Evolutionary conservation across 257 asterid species (phyloP).

Genomic region (Scutellaria minor): DNA sequence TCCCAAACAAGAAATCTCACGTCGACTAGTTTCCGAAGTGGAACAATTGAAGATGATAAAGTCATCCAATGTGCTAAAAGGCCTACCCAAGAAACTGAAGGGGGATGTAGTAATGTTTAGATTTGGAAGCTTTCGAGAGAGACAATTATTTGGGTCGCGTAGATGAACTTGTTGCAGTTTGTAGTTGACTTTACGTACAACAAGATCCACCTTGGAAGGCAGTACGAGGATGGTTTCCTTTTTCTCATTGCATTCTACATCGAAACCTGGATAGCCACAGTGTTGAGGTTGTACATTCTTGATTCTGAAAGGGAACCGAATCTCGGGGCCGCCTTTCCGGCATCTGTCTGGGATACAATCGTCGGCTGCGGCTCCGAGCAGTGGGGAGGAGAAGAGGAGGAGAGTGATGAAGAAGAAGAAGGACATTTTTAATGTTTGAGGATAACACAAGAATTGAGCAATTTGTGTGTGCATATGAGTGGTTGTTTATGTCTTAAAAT

Average conservation of each 20-base stretch:
- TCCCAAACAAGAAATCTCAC: not conserved
- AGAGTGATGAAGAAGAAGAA: not conserved
- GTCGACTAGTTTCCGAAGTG: not conserved
- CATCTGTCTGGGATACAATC: not conserved
- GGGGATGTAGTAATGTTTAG: constrained; percentile 11
- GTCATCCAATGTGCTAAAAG: accelerated
- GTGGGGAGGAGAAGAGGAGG: not conserved
- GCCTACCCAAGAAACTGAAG: constrained; percentile 19
- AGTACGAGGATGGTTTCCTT: not conserved
- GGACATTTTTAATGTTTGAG: not conserved
- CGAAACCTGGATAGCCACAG: constrained; percentile 22
- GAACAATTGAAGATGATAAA: constrained; percentile 25
- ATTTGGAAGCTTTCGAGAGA: constrained; percentile 1
- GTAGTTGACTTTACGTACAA: constrained; percentile 1
- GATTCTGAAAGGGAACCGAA: constrained; percentile 20
- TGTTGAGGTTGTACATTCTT: not conserved
- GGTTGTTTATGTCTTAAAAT: too few species aligned
- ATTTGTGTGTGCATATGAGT: too few species aligned
- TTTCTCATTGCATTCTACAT: constrained; percentile 1
- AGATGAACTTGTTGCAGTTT: not conserved
- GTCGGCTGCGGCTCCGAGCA: not conserved
- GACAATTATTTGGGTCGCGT: constrained; percentile 13
- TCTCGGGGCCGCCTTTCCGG: not conserved
- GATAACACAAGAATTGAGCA: too few species aligned
- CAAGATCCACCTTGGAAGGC: not conserved